These are phyloP conservation scores for Boletus tylopilopsis DNA, from an alignment of 768 basidiomycete species.

Conservation along the genomic window DNA sequence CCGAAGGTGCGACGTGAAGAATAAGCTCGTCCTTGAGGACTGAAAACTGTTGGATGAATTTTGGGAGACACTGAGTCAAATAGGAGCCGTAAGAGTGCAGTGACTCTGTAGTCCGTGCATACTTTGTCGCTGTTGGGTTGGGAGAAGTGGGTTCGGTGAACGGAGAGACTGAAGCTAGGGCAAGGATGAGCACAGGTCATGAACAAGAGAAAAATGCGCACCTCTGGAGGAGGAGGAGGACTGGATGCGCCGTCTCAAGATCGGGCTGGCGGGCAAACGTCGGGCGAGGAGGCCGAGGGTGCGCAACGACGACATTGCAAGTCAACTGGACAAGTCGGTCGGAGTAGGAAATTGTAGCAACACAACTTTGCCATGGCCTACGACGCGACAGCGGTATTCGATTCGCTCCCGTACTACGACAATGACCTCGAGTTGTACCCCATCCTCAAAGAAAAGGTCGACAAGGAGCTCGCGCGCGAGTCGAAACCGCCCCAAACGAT, in stretches of 20 bases:
- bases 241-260: conserved; percentile 43
- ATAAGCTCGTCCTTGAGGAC: conserved; percentile 95
- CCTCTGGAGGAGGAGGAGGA: conserved; percentile 48
- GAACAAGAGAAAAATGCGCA: conserved; percentile 15
- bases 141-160: conserved; percentile 88
- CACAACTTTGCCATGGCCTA: conserved; percentile 25
- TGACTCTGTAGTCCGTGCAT: conserved; percentile 68
- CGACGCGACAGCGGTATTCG: conserved; percentile 45
- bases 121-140: conserved; percentile 73
- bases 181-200: conserved; percentile 8
- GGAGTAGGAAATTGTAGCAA: conserved; percentile 27
- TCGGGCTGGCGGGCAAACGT: conserved; percentile 22
- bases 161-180: conserved; percentile 64
- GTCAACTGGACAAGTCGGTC: conserved; percentile 21
- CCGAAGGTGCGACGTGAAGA: conserved; percentile 81
- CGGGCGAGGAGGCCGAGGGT: conserved; percentile 42
- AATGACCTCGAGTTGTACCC: conserved; percentile 83
- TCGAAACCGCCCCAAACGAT: conserved; percentile 54
- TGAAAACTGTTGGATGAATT: conserved; percentile 97
- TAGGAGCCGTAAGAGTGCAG: conserved; percentile 94
- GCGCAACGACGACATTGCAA: conserved; percentile 37
- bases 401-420: conserved; percentile 93
- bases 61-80: conserved; percentile 88
- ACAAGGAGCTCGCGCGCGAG: conserved; percentile 71
- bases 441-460: conserved; percentile 67